Evolutionary conservation across 1,139 yeast genomes (phyloP), one percentile per base, ranked within the genome.

Genomic region (Pichia sp.): DNA sequence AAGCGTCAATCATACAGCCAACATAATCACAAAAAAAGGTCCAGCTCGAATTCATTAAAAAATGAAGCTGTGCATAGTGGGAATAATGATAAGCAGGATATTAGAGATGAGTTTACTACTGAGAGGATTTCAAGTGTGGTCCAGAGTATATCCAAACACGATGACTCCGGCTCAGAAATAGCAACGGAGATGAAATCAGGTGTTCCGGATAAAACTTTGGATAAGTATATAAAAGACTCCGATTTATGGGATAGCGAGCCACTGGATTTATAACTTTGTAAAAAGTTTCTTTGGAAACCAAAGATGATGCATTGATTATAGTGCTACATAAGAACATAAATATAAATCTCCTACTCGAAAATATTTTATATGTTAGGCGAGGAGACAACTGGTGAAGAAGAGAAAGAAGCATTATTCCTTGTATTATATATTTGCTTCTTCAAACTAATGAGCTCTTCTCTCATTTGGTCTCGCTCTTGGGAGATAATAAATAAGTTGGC

Each of bases 391-490:
- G 42, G 44, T 13, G 31, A 23, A 4, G 40, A 40, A 6, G 13
- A 15, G 11, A 32, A 51, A 15, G 15, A 30, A 38, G 43, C 13
- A 41, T 34, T 46, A 19, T 45, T 48, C 11, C 16, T 11, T 1
- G 42, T 40, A 49, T 51, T 54, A 32, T 54, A 59, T 32, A 61
- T 11, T 51, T 80, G 80, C 68, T 84, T 85, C 68, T 84, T 85
- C 66, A 85, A 72, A 1, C 74, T 64, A 34, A 82, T 70, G n/a
- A 84, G 80, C 57, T 77, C 82, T 40, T 84, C 85, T 64, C 87
- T 85, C 68, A 88, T 74, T 64, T 84, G 87, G 66, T 90, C 95
- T 62, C 95, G 80, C 70, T 90, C 97, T 70, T 89, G 93, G 63
- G 84, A 85, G 64, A 86, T 76, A 59, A 90, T 86, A 63, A 80